Evolutionary conservation across 2,329 filamentous ascomycete species (phyloP).

Genomic region (Neocatenulostroma microsporum): DNA sequence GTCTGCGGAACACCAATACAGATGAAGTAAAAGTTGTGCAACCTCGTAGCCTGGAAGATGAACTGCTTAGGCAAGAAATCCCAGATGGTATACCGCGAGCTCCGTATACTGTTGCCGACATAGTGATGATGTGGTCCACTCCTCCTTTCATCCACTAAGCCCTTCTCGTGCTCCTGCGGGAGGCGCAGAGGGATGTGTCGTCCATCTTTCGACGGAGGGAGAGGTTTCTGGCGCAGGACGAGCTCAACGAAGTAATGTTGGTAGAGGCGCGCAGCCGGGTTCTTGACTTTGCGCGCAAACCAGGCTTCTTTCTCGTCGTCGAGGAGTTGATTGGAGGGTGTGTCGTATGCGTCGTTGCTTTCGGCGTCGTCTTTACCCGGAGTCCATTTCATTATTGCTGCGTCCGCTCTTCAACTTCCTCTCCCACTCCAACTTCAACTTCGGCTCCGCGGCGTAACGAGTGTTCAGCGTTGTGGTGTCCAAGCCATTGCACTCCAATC

Average conservation of each 20-base stretch:
- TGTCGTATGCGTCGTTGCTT: no score
- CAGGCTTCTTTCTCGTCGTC: slow-evolving; percentile 11
- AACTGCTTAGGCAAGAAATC: slow-evolving; percentile 84
- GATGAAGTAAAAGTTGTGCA: slow-evolving; percentile 93
- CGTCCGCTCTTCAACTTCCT: no score
- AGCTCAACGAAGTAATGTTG: slow-evolving; percentile 37
- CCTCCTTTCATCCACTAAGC: slow-evolving; percentile 68
- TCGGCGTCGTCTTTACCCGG: no score
- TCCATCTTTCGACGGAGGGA: slow-evolving; percentile 70
- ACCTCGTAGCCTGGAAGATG: slow-evolving; percentile 83
- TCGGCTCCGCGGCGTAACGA: no score
- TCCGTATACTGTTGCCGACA: slow-evolving; percentile 75
- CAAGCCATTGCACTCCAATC: no score
- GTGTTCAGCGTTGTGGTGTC: no score
- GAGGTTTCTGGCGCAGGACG: slow-evolving; percentile 59
- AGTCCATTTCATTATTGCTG: no score
- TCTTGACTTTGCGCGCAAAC: slow-evolving; percentile 11
- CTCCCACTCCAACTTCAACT: no score
- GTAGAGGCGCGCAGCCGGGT: slow-evolving; percentile 16
- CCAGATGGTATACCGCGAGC: slow-evolving; percentile 79
- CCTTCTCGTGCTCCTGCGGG: slow-evolving; percentile 48
- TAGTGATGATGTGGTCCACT: slow-evolving; percentile 66
- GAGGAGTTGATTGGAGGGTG: no score
- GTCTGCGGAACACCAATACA: slow-evolving; percentile 80
- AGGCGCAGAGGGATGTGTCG: slow-evolving; percentile 73